Conservation (phyloP, 192 early-diverging fungal genomes). For the Coemansia sp. region DNA sequence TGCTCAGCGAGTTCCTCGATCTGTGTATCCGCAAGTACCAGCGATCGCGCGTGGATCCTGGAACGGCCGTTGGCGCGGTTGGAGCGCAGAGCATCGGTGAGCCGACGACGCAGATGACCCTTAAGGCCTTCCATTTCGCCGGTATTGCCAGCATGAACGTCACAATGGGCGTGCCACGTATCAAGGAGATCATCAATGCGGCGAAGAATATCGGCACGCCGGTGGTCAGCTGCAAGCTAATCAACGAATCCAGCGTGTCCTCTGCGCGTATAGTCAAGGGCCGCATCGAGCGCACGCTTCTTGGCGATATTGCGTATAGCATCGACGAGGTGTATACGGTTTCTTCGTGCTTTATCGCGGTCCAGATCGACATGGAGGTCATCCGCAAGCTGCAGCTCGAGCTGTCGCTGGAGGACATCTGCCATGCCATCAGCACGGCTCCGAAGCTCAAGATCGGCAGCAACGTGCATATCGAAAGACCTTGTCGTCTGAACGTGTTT, state of each 20-base stretch:
- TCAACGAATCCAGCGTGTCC: conserved; percentile 62
- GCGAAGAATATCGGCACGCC: conserved; percentile 94
- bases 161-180: conserved; percentile 97
- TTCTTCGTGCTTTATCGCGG: conserved; percentile 69
- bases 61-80: conserved; percentile 93
- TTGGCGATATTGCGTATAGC: conserved; percentile 91
- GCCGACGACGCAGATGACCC: conserved; percentile 99
- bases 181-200: conserved; percentile 99
- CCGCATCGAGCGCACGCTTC: conserved; percentile 84
- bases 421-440: conserved; percentile 70
- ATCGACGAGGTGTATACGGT: conserved; percentile 86
- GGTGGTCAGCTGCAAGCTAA: conserved; percentile 76
- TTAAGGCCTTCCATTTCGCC: conserved; percentile 99
- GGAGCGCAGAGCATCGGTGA: conserved; percentile 98
- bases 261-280: conserved; percentile 96
- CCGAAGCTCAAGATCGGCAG: conserved; percentile 86
- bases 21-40: conserved; percentile 81
- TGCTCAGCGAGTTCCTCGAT: conserved; percentile 71
- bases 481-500: conserved; percentile 67
- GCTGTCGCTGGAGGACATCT: conserved; percentile 71
- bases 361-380: conserved; percentile 81
- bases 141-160: conserved; percentile 99
- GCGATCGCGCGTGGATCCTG: conserved; percentile 90
- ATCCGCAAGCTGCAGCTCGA: conserved; percentile 89
- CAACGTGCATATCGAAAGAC: conserved; percentile 62